Evolutionary conservation across 306 rosid genomes (phyloP).

Genomic region (Cicer chorassanicum): DNA sequence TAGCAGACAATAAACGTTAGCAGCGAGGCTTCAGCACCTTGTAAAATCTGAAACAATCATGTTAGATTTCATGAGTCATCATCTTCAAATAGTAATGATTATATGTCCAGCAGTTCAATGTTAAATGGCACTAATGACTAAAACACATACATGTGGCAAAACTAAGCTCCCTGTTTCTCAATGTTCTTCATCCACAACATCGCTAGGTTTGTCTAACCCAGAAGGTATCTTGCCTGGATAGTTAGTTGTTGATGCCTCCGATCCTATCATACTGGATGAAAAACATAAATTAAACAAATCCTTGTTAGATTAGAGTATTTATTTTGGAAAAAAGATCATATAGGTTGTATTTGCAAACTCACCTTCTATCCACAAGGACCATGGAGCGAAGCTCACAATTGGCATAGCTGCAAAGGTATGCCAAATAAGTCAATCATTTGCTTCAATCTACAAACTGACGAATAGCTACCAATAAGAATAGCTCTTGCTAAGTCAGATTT

Average conservation of each 20-base stretch:
- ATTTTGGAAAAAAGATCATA: neutral
- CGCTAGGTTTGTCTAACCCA: conserved; percentile 65
- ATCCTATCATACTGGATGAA: conserved; percentile 66
- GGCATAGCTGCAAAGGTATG: conserved; percentile 50
- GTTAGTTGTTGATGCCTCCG: conserved; percentile 59
- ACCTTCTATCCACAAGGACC: conserved; percentile 54
- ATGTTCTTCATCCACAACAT: conserved; percentile 46
- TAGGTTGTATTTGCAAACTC: conserved; percentile 39
- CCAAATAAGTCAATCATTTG: conserved; percentile 26
- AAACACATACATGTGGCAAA: conserved; percentile 33
- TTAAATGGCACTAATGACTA: neutral
- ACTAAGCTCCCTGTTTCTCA: conserved; percentile 44
- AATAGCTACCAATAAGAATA: conserved; percentile 22
- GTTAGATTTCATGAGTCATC: conserved; percentile 35
- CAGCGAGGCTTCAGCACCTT: conserved; percentile 14
- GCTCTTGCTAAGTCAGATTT: conserved; percentile 7
- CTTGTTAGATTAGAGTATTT: neutral
- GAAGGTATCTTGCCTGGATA: conserved; percentile 72
- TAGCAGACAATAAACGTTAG: conserved; percentile 21
- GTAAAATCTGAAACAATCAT: conserved; percentile 38
- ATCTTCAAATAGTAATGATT: conserved; percentile 34
- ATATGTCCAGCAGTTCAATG: conserved; percentile 30
- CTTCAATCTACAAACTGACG: conserved; percentile 18
- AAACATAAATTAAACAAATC: conserved; percentile 39
- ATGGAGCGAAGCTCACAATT: conserved; percentile 60